These are phyloP conservation scores for Corymbia maculata DNA, from an alignment of 345 rosid species.

Conservation along the genomic window DNA sequence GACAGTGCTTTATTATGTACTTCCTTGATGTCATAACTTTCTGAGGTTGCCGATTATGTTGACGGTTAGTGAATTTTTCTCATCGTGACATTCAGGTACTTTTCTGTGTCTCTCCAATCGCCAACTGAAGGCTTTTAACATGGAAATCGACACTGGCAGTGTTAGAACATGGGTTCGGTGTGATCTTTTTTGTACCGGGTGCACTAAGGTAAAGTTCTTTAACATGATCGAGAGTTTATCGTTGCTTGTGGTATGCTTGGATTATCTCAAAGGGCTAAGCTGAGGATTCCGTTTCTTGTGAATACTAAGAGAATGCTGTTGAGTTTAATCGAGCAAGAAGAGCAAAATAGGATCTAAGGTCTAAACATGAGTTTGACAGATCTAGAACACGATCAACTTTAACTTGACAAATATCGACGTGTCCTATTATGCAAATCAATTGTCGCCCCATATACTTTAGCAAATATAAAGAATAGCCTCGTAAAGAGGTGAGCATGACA, in stretches of 20 bases:
- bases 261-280: too few species aligned
- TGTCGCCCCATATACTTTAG: neutral
- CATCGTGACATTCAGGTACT: conserved; percentile 38
- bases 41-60: neutral
- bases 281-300: neutral
- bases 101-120: conserved; percentile 34
- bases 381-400: neutral
- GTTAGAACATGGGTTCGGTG: conserved; percentile 93
- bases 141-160: conserved; percentile 88
- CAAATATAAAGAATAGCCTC: neutral
- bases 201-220: conserved; percentile 46
- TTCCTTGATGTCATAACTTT: neutral
- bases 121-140: conserved; percentile 62
- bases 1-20: neutral
- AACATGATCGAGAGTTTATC: neutral
- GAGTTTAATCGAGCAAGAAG: neutral
- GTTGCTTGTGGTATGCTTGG: neutral
- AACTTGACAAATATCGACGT: neutral
- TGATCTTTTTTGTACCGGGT: conserved; percentile 76
- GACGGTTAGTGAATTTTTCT: neutral
- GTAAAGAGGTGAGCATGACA: neutral
- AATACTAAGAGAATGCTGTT: neutral
- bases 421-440: neutral
- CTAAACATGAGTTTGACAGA: neutral
- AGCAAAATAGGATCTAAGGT: neutral